Base-by-base conservation (phyloP, 2,329 filamentous ascomycete genomes). In the Aspergillus fijiensis region DNA sequence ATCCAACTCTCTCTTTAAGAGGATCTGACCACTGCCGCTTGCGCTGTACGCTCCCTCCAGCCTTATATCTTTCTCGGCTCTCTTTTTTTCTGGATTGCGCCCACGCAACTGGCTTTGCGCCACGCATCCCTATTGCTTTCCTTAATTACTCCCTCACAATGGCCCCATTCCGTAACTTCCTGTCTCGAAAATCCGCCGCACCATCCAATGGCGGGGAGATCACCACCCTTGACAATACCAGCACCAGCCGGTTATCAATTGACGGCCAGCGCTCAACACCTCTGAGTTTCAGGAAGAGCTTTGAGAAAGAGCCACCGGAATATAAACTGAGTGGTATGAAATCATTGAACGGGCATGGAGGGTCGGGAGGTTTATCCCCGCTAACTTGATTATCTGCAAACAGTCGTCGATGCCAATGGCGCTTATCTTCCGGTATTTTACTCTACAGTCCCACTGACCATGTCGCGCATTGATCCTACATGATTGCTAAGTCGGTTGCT, bases 381-480 rank as follows among this genome's bases (percentile, higher is more conserved):
- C 55, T 63, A 58, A 65, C 66, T 72, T 64, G 61, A 68, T 74
- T 65, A 73, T 65, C 62, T 25, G 39, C 55, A 23, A 63, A 68
- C 74, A 97, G 94, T 97, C 66, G 95, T 98, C 76, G 96, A 96
- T 74, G 93, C 96, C 77, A 96, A 90, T 75, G 94, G 94, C 67
- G 90, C 96, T 63, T 98, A 96, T 79, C 85, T 98, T 67, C 94
- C 94, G 69, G 92, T 95, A 87, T 5, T 78, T 62, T 70, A 21
- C 35, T 42, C 47, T 49, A 33, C 39, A 19, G 48, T 33, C 55
- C 31, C 23, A 42, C 47, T 49, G 54, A 19, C 33, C 33, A n/a
- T 47, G 11, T 50, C 50, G 35, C 25, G 23, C 19, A 39, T 19
- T 27, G 19, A 59, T 57, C 29, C 39, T 19, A 21, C 55, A 25